These are phyloP conservation scores for Polytrichum formosum DNA, from an alignment of 225 moss, liverwort and hornwort genomes.

Conservation along the genomic window DNA sequence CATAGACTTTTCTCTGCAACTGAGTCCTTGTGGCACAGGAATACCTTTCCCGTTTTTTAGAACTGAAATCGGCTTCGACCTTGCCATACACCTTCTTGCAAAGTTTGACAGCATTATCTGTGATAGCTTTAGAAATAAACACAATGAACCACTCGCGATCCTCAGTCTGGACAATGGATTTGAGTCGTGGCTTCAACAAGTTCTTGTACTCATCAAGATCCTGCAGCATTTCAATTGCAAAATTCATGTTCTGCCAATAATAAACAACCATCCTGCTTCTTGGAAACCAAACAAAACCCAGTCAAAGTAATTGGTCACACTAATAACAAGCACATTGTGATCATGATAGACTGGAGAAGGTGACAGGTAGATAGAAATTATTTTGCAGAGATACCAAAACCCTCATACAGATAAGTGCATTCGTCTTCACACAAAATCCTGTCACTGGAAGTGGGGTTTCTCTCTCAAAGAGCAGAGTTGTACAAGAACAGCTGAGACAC, in stretches of 20 bases:
- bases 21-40: no score
- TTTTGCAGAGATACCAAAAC: no score
- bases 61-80: slow-evolving; percentile 63
- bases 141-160: slow-evolving; percentile 74
- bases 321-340: no score
- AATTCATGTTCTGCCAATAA: background rate
- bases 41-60: slow-evolving; percentile 62
- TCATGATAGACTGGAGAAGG: no score
- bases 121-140: slow-evolving; percentile 46
- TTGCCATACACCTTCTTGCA: slow-evolving; percentile 48
- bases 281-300: background rate
- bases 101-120: slow-evolving; percentile 41
- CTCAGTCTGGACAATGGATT: slow-evolving; percentile 59
- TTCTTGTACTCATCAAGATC: slow-evolving; percentile 66
- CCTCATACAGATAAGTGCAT: no score
- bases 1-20: no score
- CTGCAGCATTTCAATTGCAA: slow-evolving; percentile 17
- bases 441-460: background rate
- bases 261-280: background rate
- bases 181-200: slow-evolving; percentile 57
- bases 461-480: no score
- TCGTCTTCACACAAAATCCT: no score
- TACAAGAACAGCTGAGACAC: background rate
- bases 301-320: no score
- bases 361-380: no score